These are phyloP conservation scores for Isatis tinctoria DNA, from an alignment of 345 rosid genomes.

Conservation along the genomic window DNA sequence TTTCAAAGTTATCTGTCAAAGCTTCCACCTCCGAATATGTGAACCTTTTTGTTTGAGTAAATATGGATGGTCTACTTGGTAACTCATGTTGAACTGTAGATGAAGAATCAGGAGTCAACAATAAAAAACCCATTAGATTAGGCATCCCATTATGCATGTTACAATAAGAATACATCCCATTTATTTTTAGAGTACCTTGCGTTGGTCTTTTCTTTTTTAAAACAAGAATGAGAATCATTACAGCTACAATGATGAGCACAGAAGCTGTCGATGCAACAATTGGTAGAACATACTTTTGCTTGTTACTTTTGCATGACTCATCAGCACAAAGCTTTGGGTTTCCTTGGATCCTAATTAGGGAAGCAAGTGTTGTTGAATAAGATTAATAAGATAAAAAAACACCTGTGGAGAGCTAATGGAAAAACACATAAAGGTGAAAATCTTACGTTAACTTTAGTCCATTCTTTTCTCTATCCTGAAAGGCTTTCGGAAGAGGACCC, in stretches of 20 bases:
- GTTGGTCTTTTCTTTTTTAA: slow-evolving; percentile 8
- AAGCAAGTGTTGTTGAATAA: not conserved
- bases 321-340: slow-evolving; percentile 26
- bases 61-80: not conserved
- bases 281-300: not conserved
- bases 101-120: not conserved
- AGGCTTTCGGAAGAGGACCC: slow-evolving; percentile 32
- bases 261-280: slow-evolving; percentile 29
- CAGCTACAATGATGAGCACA: not conserved
- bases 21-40: slow-evolving; percentile 23
- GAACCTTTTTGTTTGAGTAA: slow-evolving; percentile 16
- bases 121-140: not conserved
- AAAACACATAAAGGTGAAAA: not conserved
- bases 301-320: slow-evolving; percentile 22
- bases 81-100: not conserved
- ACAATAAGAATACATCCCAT: too few relatives aligned
- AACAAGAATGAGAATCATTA: slow-evolving; percentile 2
- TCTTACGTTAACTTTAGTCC: slow-evolving; percentile 29
- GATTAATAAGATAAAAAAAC: not conserved
- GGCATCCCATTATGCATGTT: not conserved
- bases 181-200: not conserved
- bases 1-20: slow-evolving; percentile 30
- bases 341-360: slow-evolving; percentile 24
- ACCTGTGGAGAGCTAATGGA: not conserved
- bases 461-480: slow-evolving; percentile 19